Evolutionary conservation across 768 basidiomycete species (phyloP).

Genomic region (Leccinum rimulosum): DNA sequence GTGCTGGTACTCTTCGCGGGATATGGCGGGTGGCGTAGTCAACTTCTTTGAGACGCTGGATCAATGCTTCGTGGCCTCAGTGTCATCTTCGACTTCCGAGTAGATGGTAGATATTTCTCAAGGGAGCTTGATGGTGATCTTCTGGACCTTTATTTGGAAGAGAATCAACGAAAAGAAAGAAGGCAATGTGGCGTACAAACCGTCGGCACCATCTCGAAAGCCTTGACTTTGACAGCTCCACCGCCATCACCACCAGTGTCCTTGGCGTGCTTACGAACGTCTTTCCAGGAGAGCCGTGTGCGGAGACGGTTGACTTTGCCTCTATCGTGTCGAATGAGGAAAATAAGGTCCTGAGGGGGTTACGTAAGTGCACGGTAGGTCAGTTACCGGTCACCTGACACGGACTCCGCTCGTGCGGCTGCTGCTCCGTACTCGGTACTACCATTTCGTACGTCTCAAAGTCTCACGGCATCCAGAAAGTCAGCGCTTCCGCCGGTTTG

Average conservation of each 20-base stretch:
- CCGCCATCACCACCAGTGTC: constrained; percentile 82
- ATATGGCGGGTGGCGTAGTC: constrained; percentile 73
- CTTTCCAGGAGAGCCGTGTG: constrained; percentile 96
- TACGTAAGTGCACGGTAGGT: no score
- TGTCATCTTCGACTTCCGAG: constrained; percentile 92
- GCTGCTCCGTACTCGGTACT: no score
- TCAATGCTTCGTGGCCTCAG: constrained; percentile 94
- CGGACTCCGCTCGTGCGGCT: no score
- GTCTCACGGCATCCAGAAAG: no score
- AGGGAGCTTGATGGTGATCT: constrained; percentile 91
- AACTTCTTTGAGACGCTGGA: constrained; percentile 88
- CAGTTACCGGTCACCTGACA: no score
- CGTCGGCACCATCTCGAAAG: constrained; percentile 77
- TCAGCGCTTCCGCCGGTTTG: no score
- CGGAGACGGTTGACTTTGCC: constrained; percentile 91
- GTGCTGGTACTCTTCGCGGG: constrained; percentile 93
- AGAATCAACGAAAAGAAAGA: neutral
- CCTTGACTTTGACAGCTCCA: constrained; percentile 79
- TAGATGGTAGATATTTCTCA: constrained; percentile 96
- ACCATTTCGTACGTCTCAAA: no score
- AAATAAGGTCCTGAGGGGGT: constrained; percentile 75
- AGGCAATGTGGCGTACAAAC: constrained; percentile 42
- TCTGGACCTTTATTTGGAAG: constrained; percentile 80
- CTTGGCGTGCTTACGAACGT: constrained; percentile 93
- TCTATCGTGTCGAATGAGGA: constrained; percentile 91